Conservation (phyloP, 108 stramenopile species). For the Craspedostauros australis region DNA sequence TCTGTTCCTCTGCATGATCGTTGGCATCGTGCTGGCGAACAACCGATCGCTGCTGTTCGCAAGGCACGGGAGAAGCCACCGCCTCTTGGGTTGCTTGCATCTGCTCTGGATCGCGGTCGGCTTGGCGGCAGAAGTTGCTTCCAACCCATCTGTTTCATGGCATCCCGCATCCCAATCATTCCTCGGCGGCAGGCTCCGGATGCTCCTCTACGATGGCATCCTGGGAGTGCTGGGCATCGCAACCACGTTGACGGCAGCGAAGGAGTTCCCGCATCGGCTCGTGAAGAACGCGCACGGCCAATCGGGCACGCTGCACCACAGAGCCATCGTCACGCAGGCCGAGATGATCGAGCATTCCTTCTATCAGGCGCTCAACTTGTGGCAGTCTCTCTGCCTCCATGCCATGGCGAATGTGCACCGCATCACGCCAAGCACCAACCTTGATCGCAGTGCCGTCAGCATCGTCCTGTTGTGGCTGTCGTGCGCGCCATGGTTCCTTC, state of each 20-base stretch:
- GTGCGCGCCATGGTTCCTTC: conserved; percentile 65
- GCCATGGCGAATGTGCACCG: conserved; percentile 3
- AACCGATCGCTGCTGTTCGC: conserved; percentile 28
- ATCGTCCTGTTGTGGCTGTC: conserved; percentile 29
- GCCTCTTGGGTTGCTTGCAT: conserved; percentile 26
- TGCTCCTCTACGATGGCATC: conserved; percentile 48
- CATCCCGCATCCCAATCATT: neutral
- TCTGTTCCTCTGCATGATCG: too few species aligned
- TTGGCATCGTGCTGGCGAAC: too few species aligned
- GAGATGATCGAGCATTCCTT: conserved; percentile 89
- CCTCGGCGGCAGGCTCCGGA: neutral
- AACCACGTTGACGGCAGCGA: conserved; percentile 61
- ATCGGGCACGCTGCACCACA: conserved; percentile 61
- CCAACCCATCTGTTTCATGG: conserved; percentile 5
- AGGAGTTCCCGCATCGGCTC: conserved; percentile 59
- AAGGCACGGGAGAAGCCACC: conserved; percentile 30
- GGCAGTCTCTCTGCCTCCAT: conserved; percentile 65
- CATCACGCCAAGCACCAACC: neutral
- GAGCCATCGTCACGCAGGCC: conserved; percentile 69
- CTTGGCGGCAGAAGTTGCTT: too few species aligned
- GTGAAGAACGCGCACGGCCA: conserved; percentile 46
- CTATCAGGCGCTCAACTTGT: conserved; percentile 74
- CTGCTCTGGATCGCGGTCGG: conserved; percentile 35
- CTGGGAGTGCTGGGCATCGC: conserved; percentile 54
- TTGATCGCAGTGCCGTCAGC: neutral